Evolutionary conservation across 2,329 filamentous ascomycete species (phyloP), one percentile per base, ranked within the genome.

Genomic region (Thermothelomyces thermophilus): DNA sequence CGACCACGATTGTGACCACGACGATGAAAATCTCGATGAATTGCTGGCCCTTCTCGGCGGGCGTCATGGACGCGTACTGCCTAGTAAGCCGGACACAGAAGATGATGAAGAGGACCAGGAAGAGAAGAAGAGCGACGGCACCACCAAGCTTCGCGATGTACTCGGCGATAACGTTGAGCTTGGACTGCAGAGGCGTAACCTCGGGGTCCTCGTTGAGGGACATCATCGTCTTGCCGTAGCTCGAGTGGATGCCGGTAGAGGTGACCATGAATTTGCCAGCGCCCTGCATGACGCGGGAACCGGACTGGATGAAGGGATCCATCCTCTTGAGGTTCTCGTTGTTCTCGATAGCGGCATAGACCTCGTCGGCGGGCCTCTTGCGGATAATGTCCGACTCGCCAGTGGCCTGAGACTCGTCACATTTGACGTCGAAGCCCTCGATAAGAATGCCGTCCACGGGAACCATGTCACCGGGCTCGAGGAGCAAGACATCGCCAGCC

Each of bases 221-320:
- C 76, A 88, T 82, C 66, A 89, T 72, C 39, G 86, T 88, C 63
- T 84, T 84, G 63, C 86, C 86, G 65, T 87, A 87, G 39, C 82
- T 84, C 26, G 84, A 88, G 66, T 86, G 80, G 30, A 84, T 71
- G 51, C 86, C 86, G 28, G 85, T 85, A 14, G 83, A 85, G 1
- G 86, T 89, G 53, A 83, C 81, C 66, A 90, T 72, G 60, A 82
- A 90, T 2, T 82, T 87, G 11, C 86, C 86, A 8, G 88, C 79
- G 39, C 86, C 86, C 63, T 89, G 85, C 68, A 88, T 84, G 51
- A 89, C 84, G 55, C 85, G 85, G 46, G 82, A 77, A 28, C 86
- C 90, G 26, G 90, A 95, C 58, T 95, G 87, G 60, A 96, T 87
- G 59, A 90, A 88, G 0, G 86, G 86, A 56, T 90, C 86, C 67